These are phyloP conservation scores for Termitomyces sp. DNA, from an alignment of 768 basidiomycete genomes.

Conservation along the genomic window DNA sequence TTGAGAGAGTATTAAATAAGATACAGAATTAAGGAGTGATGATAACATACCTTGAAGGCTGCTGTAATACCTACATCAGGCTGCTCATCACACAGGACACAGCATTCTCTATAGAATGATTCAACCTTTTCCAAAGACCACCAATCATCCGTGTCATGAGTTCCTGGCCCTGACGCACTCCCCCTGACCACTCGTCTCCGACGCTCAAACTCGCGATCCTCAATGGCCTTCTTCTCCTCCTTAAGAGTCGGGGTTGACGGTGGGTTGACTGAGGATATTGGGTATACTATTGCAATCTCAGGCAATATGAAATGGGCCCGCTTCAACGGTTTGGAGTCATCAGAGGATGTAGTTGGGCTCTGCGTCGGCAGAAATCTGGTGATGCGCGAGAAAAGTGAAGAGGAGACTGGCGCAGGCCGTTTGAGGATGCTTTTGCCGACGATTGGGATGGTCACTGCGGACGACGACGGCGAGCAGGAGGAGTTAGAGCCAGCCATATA, in stretches of 20 bases:
- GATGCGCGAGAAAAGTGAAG: conserved; percentile 69
- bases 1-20: conserved; percentile 17
- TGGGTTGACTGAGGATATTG: conserved; percentile 80
- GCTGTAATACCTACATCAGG: conserved; percentile 62
- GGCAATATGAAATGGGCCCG: conserved; percentile 91
- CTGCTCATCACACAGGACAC: conserved; percentile 68
- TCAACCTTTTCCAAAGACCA: conserved; percentile 87
- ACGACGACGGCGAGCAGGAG: conserved; percentile 69
- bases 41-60: conserved; percentile 61
- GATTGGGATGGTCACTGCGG: conserved; percentile 74
- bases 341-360: conserved; percentile 29
- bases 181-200: conserved; percentile 63
- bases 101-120: conserved; percentile 85
- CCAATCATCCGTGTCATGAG: conserved; percentile 53
- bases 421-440: conserved; percentile 84
- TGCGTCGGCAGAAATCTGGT: conserved; percentile 71
- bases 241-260: conserved; percentile 76
- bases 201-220: conserved; percentile 70
- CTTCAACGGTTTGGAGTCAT: conserved; percentile 65
- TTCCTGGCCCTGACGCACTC: conserved; percentile 34
- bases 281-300: conserved; percentile 83
- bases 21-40: background rate
- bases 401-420: conserved; percentile 63
- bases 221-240: conserved; percentile 80
- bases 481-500: conserved; percentile 33